phyloP scores from a whole-genome alignment of 2,329 filamentous ascomycete species.

The Neofusicoccum cordaticola region DNA sequence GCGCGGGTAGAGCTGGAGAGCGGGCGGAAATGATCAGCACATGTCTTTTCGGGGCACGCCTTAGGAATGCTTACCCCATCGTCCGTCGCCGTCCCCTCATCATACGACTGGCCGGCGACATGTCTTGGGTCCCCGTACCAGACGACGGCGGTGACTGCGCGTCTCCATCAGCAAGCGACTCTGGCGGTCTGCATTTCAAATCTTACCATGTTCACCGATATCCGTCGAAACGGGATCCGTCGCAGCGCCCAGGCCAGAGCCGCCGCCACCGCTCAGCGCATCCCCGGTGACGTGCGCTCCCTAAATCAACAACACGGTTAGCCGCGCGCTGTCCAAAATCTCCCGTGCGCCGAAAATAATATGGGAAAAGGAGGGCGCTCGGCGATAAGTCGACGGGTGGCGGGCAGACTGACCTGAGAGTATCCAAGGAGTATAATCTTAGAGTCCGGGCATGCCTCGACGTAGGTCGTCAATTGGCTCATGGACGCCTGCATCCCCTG shows the following conservation, averaged over 20 bases:
- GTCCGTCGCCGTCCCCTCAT: background rate
- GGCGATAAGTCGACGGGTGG: background rate
- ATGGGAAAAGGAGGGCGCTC: slow-evolving; percentile 14
- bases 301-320: slow-evolving; percentile 15
- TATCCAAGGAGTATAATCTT: slow-evolving; percentile 10
- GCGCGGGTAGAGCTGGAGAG: slow-evolving; percentile 9
- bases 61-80: slow-evolving; percentile 3
- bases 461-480: slow-evolving; percentile 9
- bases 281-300: slow-evolving; percentile 16
- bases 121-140: slow-evolving; percentile 12
- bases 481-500: slow-evolving; percentile 7
- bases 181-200: slow-evolving; percentile 9
- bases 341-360: slow-evolving; percentile 9
- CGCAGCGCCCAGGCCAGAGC: slow-evolving; percentile 5
- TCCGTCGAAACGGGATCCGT: slow-evolving; percentile 11
- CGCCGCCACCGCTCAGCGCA: slow-evolving; percentile 12
- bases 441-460: slow-evolving; percentile 5
- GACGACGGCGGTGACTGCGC: slow-evolving; percentile 8
- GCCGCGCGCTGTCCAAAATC: slow-evolving; percentile 7
- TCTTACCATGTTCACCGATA: slow-evolving; percentile 13
- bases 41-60: background rate
- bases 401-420: slow-evolving; percentile 5
- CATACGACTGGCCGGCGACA: slow-evolving; percentile 1
- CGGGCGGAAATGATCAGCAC: background rate
- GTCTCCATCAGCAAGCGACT: background rate